phyloP scores from a whole-genome alignment of 1,284 basidiomycete genomes.

The Cryptococcus sp. region DNA sequence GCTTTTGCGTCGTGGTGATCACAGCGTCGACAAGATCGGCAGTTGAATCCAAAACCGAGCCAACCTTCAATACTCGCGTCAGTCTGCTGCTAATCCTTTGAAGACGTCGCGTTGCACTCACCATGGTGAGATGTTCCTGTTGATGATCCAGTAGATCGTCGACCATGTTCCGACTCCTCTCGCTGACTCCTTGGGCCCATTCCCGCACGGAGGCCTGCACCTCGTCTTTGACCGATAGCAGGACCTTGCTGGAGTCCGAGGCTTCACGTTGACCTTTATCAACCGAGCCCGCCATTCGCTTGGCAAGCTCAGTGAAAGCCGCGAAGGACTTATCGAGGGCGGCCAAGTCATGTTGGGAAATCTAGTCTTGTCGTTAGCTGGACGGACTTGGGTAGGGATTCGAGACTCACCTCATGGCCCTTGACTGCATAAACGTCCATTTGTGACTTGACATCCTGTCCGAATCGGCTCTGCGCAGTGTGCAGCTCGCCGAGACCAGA shows the following conservation, averaged over 20 bases:
- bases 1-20: conserved; percentile 62
- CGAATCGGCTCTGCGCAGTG: conserved; percentile 53
- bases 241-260: conserved; percentile 50
- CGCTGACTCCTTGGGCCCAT: conserved; percentile 39
- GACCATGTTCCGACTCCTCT: conserved; percentile 37
- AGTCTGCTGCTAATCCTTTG: conserved; percentile 8
- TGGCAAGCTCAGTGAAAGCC: conserved; percentile 64
- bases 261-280: conserved; percentile 59
- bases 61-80: conserved; percentile 32
- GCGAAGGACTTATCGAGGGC: conserved; percentile 56
- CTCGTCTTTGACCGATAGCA: conserved; percentile 36
- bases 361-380: conserved; percentile 6
- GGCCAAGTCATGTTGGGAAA: conserved; percentile 32
- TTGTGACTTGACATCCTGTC: conserved; percentile 60
- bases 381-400: not conserved
- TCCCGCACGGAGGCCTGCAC: conserved; percentile 43
- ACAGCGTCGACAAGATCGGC: conserved; percentile 62
- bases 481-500: conserved; percentile 59
- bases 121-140: conserved; percentile 46
- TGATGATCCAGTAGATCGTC: conserved; percentile 48
- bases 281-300: conserved; percentile 62
- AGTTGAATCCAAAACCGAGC: conserved; percentile 45
- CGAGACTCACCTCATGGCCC: conserved; percentile 51
- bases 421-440: conserved; percentile 64
- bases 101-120: conserved; percentile 22